A percentile compares a stretch with the other conserved stretches of the same genome.
These are phyloP conservation scores for Zygosaccharomyces sapae DNA, from an alignment of 1,139 yeast species.

Conservation along the genomic window DNA sequence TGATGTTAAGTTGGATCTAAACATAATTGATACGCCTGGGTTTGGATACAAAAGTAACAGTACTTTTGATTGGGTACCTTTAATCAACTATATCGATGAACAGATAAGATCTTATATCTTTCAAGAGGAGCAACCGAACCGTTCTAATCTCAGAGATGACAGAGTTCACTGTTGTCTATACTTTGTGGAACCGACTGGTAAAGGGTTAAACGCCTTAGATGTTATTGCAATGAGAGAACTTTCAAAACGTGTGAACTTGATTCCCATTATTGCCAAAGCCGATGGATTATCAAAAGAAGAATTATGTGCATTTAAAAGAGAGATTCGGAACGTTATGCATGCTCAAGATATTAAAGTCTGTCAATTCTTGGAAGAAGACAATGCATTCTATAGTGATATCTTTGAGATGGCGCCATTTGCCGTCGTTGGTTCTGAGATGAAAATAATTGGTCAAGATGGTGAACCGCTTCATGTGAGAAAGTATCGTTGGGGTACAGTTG, in stretches of 20 bases:
- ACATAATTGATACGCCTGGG: constrained; percentile 68
- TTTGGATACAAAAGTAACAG: constrained; percentile 72
- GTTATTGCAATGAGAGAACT: constrained; percentile 65
- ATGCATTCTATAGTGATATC: constrained; percentile 23
- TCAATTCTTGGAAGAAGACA: constrained; percentile 46
- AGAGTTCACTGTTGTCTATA: constrained; percentile 77
- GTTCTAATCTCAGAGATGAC: constrained; percentile 48
- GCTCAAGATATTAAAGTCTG: constrained; percentile 54
- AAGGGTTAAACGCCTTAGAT: constrained; percentile 56
- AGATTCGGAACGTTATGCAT: constrained; percentile 44
- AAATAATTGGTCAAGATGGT: constrained; percentile 37
- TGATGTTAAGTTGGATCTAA: constrained; percentile 48
- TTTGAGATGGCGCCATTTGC: constrained; percentile 51
- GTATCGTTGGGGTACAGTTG: constrained; percentile 72
- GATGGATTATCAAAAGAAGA: constrained; percentile 55
- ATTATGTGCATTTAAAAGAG: constrained; percentile 41
- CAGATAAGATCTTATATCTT: constrained; percentile 56
- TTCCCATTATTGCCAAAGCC: constrained; percentile 74
- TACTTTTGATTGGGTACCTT: constrained; percentile 53
- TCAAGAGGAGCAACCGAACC: constrained; percentile 69
- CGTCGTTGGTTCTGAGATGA: constrained; percentile 50
- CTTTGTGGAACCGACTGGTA: constrained; percentile 57
- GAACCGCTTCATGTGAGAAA: constrained; percentile 54
- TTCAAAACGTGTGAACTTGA: constrained; percentile 59
- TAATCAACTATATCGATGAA: constrained; percentile 55